A percentile compares a stretch with the other conserved stretches of the same genome.
Conservation (phyloP, 2,329 filamentous ascomycete genomes). For the Blastomyces silverae region DNA sequence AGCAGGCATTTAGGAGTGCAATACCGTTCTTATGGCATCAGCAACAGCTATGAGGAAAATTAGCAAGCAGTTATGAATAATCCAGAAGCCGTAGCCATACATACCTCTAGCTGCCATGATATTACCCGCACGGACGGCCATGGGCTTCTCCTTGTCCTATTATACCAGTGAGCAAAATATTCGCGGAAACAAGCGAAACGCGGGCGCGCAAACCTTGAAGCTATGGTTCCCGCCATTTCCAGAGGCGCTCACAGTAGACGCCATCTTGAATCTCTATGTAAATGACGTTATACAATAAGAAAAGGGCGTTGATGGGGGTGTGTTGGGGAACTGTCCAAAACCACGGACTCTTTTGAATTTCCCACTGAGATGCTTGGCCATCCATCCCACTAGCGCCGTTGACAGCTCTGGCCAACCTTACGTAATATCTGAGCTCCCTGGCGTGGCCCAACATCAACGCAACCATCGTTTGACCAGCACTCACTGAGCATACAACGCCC, state of each 20-base stretch:
- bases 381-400: slow-evolving; percentile 9
- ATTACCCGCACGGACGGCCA: slow-evolving; percentile 91
- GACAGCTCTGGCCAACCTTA: slow-evolving; percentile 10
- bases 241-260: slow-evolving; percentile 42
- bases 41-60: slow-evolving; percentile 64
- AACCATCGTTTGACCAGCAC: not conserved
- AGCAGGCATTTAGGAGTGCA: slow-evolving; percentile 25
- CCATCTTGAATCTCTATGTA: slow-evolving; percentile 41
- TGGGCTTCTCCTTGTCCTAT: slow-evolving; percentile 91
- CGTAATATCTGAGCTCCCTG: slow-evolving; percentile 2
- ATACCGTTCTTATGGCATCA: slow-evolving; percentile 86
- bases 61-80: slow-evolving; percentile 23
- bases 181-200: slow-evolving; percentile 12
- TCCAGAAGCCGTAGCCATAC: slow-evolving; percentile 21
- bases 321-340: slow-evolving; percentile 20
- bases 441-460: not conserved
- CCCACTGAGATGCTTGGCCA: slow-evolving; percentile 14
- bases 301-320: slow-evolving; percentile 22
- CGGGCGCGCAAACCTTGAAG: slow-evolving; percentile 52
- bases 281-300: slow-evolving; percentile 26
- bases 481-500: not conserved
- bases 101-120: slow-evolving; percentile 93
- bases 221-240: slow-evolving; percentile 54
- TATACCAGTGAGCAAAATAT: slow-evolving; percentile 35
- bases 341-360: slow-evolving; percentile 11